These are phyloP conservation scores for Ananas comosus DNA, from an alignment of 176 grass and related monocot genomes.

Conservation along the genomic window DNA sequence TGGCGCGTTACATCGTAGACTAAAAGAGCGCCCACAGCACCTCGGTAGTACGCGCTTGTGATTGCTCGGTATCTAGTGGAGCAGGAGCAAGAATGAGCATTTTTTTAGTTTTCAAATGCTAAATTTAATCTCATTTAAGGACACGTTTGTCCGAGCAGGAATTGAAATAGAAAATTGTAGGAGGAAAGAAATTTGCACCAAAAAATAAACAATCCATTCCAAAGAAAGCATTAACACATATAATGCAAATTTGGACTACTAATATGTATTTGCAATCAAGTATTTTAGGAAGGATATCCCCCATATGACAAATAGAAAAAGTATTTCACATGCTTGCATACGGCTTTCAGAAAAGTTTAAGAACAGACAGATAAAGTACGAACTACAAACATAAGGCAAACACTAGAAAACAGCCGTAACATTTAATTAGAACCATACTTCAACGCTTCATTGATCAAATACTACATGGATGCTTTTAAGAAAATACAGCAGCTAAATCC, in stretches of 20 bases:
- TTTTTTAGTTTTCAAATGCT: not conserved
- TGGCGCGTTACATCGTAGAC: constrained; percentile 57
- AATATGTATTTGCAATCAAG: not conserved
- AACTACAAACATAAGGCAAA: too few relatives aligned
- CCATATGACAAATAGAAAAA: too few relatives aligned
- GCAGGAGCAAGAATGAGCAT: not conserved
- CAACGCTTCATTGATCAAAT: too few relatives aligned
- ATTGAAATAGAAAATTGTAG: not conserved
- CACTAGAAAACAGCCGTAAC: too few relatives aligned
- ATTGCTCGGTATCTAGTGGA: constrained; percentile 47
- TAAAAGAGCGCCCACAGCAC: constrained; percentile 52
- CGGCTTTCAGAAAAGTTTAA: too few relatives aligned
- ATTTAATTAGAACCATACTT: too few relatives aligned
- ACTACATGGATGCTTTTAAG: too few relatives aligned
- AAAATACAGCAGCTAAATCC: too few relatives aligned
- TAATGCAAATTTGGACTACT: not conserved
- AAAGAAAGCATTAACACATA: not conserved
- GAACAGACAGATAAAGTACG: too few relatives aligned
- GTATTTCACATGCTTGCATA: too few relatives aligned
- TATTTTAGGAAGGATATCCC: not conserved
- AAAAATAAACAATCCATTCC: not conserved
- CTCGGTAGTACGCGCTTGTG: constrained; percentile 65
- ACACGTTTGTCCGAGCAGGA: not conserved
- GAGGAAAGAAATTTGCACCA: not conserved
- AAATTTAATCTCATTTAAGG: too few relatives aligned